phyloP scores from a whole-genome alignment of 805 yeast genomes.

The Wickerhamiella nectarea region DNA sequence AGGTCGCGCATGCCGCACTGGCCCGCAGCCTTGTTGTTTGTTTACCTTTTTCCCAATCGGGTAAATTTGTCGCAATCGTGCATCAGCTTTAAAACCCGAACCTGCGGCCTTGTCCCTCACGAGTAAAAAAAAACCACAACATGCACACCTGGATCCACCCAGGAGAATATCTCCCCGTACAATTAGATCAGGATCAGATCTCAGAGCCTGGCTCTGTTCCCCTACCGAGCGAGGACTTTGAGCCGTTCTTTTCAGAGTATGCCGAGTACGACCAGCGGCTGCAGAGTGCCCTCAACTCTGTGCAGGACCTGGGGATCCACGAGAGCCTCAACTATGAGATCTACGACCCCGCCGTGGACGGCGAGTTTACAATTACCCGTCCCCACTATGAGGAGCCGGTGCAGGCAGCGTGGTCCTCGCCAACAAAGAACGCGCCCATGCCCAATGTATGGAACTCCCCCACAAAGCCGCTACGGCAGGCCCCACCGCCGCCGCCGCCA shows the following conservation, averaged over 20 bases:
- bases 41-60: conserved; percentile 14
- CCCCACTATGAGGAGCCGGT: conserved; percentile 2
- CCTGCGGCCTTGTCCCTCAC: neutral
- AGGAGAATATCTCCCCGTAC: neutral
- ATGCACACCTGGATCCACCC: neutral
- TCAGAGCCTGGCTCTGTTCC: conserved; percentile 26
- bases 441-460: neutral
- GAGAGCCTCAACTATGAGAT: neutral
- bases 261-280: conserved; percentile 36
- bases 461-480: neutral
- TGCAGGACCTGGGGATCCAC: conserved; percentile 58
- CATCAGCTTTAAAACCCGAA: neutral
- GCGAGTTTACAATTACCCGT: conserved; percentile 4
- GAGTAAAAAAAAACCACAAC: neutral
- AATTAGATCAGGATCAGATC: conserved; percentile 9
- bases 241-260: conserved; percentile 32
- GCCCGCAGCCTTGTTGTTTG: conserved; percentile 9
- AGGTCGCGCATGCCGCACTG: no score
- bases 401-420: conserved; percentile 6
- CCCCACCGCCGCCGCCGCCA: neutral
- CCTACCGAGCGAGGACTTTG: conserved; percentile 43
- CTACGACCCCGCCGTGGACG: neutral
- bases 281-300: conserved; percentile 40
- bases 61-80: neutral
- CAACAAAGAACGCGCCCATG: conserved; percentile 1